A percentile compares a stretch with the other conserved stretches of the same genome.
Conservation (phyloP, 2,329 filamentous ascomycete species). For the Nigrospora sphaerica region DNA sequence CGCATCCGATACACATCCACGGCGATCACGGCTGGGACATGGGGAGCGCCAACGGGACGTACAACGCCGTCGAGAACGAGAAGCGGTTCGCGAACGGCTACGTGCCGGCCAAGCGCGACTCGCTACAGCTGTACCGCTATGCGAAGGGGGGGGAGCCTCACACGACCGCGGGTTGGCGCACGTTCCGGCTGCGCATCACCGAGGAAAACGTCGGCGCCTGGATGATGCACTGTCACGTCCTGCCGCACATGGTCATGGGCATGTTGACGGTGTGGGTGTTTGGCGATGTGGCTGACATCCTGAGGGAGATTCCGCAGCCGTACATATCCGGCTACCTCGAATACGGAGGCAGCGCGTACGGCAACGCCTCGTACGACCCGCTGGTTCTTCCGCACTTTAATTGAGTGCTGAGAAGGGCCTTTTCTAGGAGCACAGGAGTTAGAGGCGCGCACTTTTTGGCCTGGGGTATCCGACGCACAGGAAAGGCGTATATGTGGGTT, state of each 20-base stretch:
- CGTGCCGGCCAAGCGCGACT: conserved; percentile 32
- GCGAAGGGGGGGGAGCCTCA: conserved; percentile 27
- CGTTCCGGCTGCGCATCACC: conserved; percentile 44
- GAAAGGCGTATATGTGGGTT: too few relatives aligned
- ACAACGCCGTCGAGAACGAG: conserved; percentile 42
- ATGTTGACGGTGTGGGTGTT: conserved; percentile 36
- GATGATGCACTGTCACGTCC: conserved; percentile 56
- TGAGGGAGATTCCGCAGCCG: conserved; percentile 22
- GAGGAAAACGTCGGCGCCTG: conserved; percentile 46
- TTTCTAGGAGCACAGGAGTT: too few relatives aligned
- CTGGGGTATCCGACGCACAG: too few relatives aligned
- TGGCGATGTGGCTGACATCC: conserved; percentile 28
- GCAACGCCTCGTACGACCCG: conserved; percentile 27
- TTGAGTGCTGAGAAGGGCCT: too few relatives aligned
- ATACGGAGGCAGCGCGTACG: conserved; percentile 38
- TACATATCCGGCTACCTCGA: conserved; percentile 32
- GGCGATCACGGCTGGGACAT: conserved; percentile 47
- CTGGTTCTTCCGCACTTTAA: conserved; percentile 11
- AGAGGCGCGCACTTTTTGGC: too few relatives aligned
- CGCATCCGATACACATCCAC: conserved; percentile 49
- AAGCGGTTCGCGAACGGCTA: conserved; percentile 20
- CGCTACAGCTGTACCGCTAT: conserved; percentile 51
- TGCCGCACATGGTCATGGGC: conserved; percentile 53
- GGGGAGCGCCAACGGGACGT: conserved; percentile 45
- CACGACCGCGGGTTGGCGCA: conserved; percentile 48